Base-by-base conservation (phyloP, 176 grass and related monocot species). In the Typha latifolia region DNA sequence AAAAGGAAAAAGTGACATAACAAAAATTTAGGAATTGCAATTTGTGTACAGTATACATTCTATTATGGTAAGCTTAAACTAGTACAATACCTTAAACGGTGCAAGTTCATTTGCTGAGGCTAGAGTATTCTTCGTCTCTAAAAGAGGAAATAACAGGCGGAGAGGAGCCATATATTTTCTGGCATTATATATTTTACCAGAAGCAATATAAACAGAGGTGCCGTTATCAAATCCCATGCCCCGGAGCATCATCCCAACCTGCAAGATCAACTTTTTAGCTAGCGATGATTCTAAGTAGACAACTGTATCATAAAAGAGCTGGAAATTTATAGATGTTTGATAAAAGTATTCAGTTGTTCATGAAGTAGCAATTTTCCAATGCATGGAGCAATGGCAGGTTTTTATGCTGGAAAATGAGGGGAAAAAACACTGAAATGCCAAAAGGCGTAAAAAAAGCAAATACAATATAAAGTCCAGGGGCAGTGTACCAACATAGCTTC, bases 231-330 rank as follows among this genome's bases (percentile, higher is more conserved):
- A 96, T 65, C 93, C 93, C 93, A 96, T 96, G 37, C 88, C 93
- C 15, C 81, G 85, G 72, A 96, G 75, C 93, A 96, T 96, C 93
- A 96, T 91, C 32, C 93, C 93, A 32, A 96, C 93, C 93, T 96
- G 76, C 76, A 82, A 56, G 37, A 29, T 64, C 14, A 59, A 49
- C 66, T 70, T n/a, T 43, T 74, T 49, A 86, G 59, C 19, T 32
- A 62, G 64, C 48, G 61, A n/a, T 34, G 32, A 4, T 14, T 7
- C 15, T 57, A 57, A 57, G n/a, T 57, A 57, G 19, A 57, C 52
- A 57, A 57, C 3, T 10, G 20, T 57, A 57, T 57, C 52, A 57
- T 15, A 57, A 18, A 57, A 57, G 52, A 57, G 52, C 52, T 10
- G n/a, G 19, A 57, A 57, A 57, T 57, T n/a, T 3, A 57, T 57